Evolutionary conservation across 2,329 filamentous ascomycete species (phyloP).

Genomic region (Aureobasidium sp.): DNA sequence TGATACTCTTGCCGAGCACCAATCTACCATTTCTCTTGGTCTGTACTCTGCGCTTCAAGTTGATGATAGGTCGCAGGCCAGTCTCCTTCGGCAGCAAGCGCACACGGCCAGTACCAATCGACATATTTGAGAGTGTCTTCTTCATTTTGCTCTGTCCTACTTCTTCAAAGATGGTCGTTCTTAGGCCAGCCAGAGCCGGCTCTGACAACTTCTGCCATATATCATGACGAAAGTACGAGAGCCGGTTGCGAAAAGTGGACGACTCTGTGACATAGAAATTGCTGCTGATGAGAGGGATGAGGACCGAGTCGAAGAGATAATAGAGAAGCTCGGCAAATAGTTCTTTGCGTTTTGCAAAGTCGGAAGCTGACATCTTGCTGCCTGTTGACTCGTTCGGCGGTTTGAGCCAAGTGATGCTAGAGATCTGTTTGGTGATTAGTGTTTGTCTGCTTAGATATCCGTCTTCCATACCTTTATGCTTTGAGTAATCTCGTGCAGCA

Average conservation of each 20-base stretch:
- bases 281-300: conserved; percentile 76
- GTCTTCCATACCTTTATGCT: conserved; percentile 57
- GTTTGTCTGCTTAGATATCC: neutral
- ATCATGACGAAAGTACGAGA: conserved; percentile 95
- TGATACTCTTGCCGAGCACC: conserved; percentile 57
- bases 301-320: conserved; percentile 82
- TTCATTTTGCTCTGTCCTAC: conserved; percentile 51
- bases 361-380: conserved; percentile 58
- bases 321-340: conserved; percentile 81
- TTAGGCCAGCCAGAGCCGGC: conserved; percentile 61
- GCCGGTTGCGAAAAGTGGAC: conserved; percentile 63
- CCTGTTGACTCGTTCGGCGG: conserved; percentile 39
- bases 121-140: conserved; percentile 51
- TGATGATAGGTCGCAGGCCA: conserved; percentile 77
- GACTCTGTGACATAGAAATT: conserved; percentile 97
- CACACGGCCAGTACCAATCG: conserved; percentile 68
- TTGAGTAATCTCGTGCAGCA: conserved; percentile 69
- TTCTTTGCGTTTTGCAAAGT: conserved; percentile 67
- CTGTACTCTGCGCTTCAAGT: conserved; percentile 60
- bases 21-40: conserved; percentile 45
- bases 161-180: conserved; percentile 69
- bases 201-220: conserved; percentile 73
- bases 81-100: conserved; percentile 73
- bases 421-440: conserved; percentile 15
- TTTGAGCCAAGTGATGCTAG: conserved; percentile 55